phyloP scores from a whole-genome alignment of 768 basidiomycete genomes.

The Pholiota conissans region DNA sequence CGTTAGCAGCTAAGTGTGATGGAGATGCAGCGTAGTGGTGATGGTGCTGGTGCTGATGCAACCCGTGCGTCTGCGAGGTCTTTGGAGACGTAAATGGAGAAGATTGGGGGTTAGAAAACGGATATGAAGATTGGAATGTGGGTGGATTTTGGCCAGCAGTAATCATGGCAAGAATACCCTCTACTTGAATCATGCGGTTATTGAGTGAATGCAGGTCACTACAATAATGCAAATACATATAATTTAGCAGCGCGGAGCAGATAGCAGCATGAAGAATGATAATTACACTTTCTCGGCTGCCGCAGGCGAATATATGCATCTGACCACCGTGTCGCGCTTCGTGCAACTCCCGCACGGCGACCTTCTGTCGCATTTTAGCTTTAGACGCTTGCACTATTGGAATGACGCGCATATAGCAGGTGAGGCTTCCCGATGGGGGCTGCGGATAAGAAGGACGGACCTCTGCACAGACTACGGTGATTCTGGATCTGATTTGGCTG shows the following conservation, averaged over 20 bases:
- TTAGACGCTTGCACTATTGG: conserved; percentile 79
- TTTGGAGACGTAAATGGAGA: conserved; percentile 1
- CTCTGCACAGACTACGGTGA: conserved; percentile 83
- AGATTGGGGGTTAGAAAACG: conserved; percentile 32
- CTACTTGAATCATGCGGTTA: conserved; percentile 74
- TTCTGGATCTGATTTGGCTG: conserved; percentile 59
- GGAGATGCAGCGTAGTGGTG: conserved; percentile 34
- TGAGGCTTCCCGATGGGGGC: not conserved
- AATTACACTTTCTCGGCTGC: conserved; percentile 81
- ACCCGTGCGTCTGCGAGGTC: conserved; percentile 1
- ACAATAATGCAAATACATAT: not conserved
- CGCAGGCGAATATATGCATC: conserved; percentile 78
- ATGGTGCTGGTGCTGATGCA: conserved; percentile 24
- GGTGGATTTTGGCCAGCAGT: conserved; percentile 37
- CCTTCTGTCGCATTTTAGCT: conserved; percentile 81
- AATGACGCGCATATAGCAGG: not conserved
- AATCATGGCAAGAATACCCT: conserved; percentile 56
- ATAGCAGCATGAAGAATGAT: not conserved
- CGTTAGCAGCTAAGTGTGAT: conserved; percentile 34
- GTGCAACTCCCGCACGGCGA: conserved; percentile 77
- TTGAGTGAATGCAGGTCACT: conserved; percentile 84
- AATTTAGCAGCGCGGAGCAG: not conserved
- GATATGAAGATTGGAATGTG: conserved; percentile 37
- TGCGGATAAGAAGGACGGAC: conserved; percentile 35
- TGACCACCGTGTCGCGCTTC: conserved; percentile 72